These are phyloP conservation scores for Francoa sonchifolia DNA, from an alignment of 441 rosid genomes.

Conservation along the genomic window DNA sequence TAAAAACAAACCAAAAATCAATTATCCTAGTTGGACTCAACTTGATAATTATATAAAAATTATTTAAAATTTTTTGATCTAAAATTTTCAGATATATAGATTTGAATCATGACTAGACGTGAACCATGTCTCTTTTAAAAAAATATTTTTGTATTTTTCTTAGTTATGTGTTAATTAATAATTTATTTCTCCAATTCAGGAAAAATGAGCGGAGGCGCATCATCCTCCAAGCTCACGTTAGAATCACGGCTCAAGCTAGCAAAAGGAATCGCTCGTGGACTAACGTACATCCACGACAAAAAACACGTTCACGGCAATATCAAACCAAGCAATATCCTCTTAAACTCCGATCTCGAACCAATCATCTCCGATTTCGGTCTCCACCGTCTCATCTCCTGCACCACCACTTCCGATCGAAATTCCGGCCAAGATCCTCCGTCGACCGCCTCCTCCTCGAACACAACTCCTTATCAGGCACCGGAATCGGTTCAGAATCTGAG, in stretches of 20 bases:
- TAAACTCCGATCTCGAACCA: slow-evolving; percentile 51
- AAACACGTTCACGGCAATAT: slow-evolving; percentile 67
- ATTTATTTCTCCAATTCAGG: slow-evolving; percentile 24
- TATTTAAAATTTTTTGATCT: too few relatives aligned
- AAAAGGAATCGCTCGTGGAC: slow-evolving; percentile 63
- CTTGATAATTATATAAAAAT: too few relatives aligned
- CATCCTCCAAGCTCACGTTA: slow-evolving; percentile 35
- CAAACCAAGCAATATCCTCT: slow-evolving; percentile 60
- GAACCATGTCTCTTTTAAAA: too few relatives aligned
- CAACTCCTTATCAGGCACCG: background rate
- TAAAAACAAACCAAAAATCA: too few relatives aligned
- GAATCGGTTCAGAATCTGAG: background rate
- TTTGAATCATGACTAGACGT: too few relatives aligned
- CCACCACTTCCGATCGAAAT: background rate
- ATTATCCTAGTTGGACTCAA: too few relatives aligned
- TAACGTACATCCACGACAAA: slow-evolving; percentile 65
- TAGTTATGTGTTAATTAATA: background rate
- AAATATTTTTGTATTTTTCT: background rate
- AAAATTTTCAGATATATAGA: too few relatives aligned
- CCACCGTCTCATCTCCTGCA: slow-evolving; percentile 25
- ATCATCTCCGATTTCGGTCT: slow-evolving; percentile 52
- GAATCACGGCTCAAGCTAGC: slow-evolving; percentile 59
- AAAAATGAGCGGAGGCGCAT: slow-evolving; percentile 30
- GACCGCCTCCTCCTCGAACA: background rate
- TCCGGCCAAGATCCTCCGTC: background rate